A percentile compares a stretch with the other conserved stretches of the same genome.
Conservation (phyloP, 169 alveolate species). For the Plasmodium coatneyi region DNA sequence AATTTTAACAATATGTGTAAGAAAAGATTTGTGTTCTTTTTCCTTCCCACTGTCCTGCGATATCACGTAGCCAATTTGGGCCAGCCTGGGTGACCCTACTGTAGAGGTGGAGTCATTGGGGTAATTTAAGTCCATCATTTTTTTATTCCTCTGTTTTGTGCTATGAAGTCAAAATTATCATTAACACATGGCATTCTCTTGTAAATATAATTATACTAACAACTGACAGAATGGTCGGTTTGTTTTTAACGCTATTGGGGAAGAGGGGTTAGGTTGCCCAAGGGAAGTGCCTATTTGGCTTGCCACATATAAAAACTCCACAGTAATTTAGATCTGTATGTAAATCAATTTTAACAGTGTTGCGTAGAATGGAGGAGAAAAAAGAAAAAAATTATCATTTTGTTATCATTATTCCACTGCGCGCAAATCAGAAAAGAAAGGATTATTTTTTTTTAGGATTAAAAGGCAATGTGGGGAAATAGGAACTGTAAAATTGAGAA, state of each 20-base stretch:
- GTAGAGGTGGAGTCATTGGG: background rate
- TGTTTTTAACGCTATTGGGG: background rate
- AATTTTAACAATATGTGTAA: background rate
- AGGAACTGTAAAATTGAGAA: background rate
- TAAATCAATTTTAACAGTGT: background rate
- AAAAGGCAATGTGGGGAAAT: background rate
- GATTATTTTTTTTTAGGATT: too few species aligned
- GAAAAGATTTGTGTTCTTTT: background rate
- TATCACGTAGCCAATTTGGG: background rate
- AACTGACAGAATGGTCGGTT: background rate
- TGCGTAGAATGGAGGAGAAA: background rate
- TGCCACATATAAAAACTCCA: background rate
- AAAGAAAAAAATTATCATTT: too few species aligned
- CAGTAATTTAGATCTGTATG: background rate
- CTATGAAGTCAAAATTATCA: background rate
- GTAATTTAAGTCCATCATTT: background rate
- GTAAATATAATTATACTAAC: background rate
- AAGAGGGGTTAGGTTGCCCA: background rate
- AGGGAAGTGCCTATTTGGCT: background rate
- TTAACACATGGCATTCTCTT: background rate
- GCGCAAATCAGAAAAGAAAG: background rate
- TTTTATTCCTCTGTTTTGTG: background rate
- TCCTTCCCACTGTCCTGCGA: background rate
- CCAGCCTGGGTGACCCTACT: background rate
- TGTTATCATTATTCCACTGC: background rate